Base-by-base conservation (phyloP, 805 yeast species). In the Starmerella gropengiesseri region DNA sequence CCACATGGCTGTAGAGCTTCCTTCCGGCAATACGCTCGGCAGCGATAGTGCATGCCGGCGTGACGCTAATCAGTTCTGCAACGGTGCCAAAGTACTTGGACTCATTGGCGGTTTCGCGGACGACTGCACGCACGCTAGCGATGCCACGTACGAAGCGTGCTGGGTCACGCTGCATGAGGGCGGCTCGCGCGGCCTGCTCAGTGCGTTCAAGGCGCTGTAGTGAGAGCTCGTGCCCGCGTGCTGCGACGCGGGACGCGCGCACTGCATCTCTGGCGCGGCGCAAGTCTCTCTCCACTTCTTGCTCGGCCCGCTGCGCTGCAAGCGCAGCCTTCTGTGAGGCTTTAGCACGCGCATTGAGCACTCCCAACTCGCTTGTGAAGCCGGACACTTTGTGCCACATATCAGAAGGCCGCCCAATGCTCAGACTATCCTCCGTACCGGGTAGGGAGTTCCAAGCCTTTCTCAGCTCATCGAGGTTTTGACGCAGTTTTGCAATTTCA, bases 21-120 rank as follows among this genome's bases (percentile, higher is more conserved):
- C 74, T 77, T 1, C 96, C 96, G 18, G 94, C 96, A 37, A 85
- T 73, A 2, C 81, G 87, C 58, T 91, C 97, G 1, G 79, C 83
- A 1, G 96, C 94, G 1, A 77, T 71, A 55, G 79, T 79, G 57
- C 84, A 87, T 55, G 82, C 82, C 41, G 81, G 86, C 50, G 80
- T 80, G 3, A 84, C 89, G 44, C 71, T 71, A 40, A 91, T 80
- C 25, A 91, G 65, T 49, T 86, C 94, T 30, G 93, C 91, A 14
- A 91, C 60, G 0, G 94, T 78, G 0, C 98, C 98, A 60, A 73
- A 77, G 8, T 85, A 93, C 16, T 77, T 71, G 1, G 62, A 31
- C 23, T 11, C 13, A 5, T 4, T 31, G 4, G 26, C 35, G 4
- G 26, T 12, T n/a, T 25, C 13, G 7, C 1, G 4, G 14, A 21